Conservation (phyloP, 2,329 filamentous ascomycete genomes). For the Curvularia sp. region DNA sequence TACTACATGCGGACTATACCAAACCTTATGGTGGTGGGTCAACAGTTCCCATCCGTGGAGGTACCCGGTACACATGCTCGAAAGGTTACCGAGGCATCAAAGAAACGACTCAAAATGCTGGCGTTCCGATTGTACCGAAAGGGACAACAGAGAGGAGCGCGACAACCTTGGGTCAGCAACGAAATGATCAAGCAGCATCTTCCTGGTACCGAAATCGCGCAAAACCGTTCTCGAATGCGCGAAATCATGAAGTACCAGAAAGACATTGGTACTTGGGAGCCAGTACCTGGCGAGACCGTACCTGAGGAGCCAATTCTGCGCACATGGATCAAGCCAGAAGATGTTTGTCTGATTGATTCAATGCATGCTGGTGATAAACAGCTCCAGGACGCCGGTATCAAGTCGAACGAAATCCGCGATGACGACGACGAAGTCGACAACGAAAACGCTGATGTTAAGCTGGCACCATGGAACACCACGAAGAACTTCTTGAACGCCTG, state of each 20-base stretch:
- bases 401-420: conserved; percentile 68
- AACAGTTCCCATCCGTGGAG: conserved; percentile 89
- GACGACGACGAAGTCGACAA: conserved; percentile 68
- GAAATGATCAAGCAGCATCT: conserved; percentile 71
- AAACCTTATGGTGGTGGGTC: conserved; percentile 87
- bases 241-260: conserved; percentile 94
- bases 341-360: conserved; percentile 90
- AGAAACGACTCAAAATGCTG: conserved; percentile 96
- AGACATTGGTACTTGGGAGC: conserved; percentile 80
- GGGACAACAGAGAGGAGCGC: conserved; percentile 71
- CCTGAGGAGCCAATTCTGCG: conserved; percentile 84
- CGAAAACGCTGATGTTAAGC: conserved; percentile 81
- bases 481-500: conserved; percentile 96
- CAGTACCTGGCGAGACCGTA: conserved; percentile 73
- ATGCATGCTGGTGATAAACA: conserved; percentile 96
- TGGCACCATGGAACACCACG: conserved; percentile 95
- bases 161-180: conserved; percentile 82
- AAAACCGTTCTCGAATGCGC: conserved; percentile 95
- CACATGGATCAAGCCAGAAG: conserved; percentile 90
- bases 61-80: conserved; percentile 92
- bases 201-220: conserved; percentile 89
- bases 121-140: conserved; percentile 87
- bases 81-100: conserved; percentile 95
- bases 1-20: conserved; percentile 91
- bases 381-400: conserved; percentile 88